phyloP scores from a whole-genome alignment of 805 yeast species.

The Pichia exigua region DNA sequence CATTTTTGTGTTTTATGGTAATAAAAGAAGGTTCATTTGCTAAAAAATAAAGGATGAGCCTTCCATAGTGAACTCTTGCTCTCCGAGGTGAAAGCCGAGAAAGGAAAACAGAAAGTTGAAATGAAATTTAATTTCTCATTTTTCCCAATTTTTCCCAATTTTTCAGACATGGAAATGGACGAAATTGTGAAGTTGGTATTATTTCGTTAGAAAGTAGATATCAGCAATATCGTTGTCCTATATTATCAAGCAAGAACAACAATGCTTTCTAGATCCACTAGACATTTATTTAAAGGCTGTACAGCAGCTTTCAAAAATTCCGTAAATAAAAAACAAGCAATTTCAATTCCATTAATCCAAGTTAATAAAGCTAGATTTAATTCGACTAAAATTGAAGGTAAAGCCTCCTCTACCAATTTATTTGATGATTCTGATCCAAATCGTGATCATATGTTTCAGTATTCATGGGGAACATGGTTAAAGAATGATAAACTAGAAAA shows the following conservation, averaged over 20 bases:
- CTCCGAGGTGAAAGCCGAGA: not conserved
- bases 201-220: too few species aligned
- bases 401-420: constrained; percentile 9
- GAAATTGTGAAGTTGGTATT: not conserved
- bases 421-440: constrained; percentile 12
- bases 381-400: not conserved
- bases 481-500: constrained; percentile 69
- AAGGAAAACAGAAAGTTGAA: too few species aligned
- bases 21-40: not conserved
- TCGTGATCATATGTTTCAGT: constrained; percentile 53
- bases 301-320: not conserved
- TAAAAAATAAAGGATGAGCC: not conserved
- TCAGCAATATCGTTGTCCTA: too few species aligned
- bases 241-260: not conserved
- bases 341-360: not conserved
- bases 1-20: not conserved
- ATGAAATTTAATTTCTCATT: not conserved
- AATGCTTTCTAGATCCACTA: constrained; percentile 5
- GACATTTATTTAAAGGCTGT: not conserved
- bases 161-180: not conserved
- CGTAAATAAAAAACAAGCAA: not conserved
- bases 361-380: constrained; percentile 1
- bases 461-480: constrained; percentile 95
- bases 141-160: not conserved
- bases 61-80: not conserved